Evolutionary conservation across 805 yeast genomes (phyloP), one percentile per base, ranked within the genome.

Genomic region (Candida hispaniensis): DNA sequence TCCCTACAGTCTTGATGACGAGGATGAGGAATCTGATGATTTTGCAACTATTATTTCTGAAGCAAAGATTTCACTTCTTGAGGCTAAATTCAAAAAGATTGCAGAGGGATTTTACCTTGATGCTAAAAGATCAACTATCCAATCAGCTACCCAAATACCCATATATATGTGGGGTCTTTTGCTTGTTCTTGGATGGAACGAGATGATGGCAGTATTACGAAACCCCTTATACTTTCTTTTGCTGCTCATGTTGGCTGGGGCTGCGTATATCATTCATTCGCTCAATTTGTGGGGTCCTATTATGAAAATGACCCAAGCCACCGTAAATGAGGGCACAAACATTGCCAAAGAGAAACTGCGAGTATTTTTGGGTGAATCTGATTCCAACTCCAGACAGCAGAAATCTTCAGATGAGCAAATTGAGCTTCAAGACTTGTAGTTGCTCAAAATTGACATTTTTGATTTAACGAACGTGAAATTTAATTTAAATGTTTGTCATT

Each of bases 151-250:
- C 1, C 75, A 77, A 40, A 78, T 91, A 39, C 98, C 98, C 4
- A 63, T 74, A 44, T 91, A 78, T 63, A 72, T 91, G 39, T 85
- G 82, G 58, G 59, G 73, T 7, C 50, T 88, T 9, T 60, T 91
- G 14, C 55, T 79, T 2, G 73, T 80, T 3, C 62, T 91, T 14
- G 98, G 98, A 7, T 91, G 95, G 95, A 86, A 86, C 55, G 96
- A 91, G 63, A 77, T 91, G 46, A 70, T 85, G 79, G 78, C 91
- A 7, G 71, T 91, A 11, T 51, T 91, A 26, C 69, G 93, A 44
- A 86, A 81, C 52, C 96, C 98, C 34, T 48, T 88, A n/a, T 69
- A 79, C 46, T 73, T 86, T 44, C 25, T 56, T 23, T 53, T 85
- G 30, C 47, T 70, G 1, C 52, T 86, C 26, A 33, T 83, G 7